Evolutionary conservation across 306 rosid genomes (phyloP), one percentile per base, ranked within the genome.

Genomic region (Casuarina equisetifolia): DNA sequence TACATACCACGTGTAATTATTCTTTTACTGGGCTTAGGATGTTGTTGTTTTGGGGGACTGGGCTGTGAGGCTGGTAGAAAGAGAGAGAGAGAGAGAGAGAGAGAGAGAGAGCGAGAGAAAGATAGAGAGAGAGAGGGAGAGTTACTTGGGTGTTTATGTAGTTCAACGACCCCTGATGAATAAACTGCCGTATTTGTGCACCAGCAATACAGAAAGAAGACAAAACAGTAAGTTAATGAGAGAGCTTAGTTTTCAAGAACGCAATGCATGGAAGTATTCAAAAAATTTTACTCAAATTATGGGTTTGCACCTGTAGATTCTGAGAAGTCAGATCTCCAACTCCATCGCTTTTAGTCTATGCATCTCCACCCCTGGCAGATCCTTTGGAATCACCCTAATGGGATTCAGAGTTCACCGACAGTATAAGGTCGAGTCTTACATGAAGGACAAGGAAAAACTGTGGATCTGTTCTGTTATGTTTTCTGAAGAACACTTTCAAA

Each of bases 311-410:
- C 98, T 93, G 97, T 57, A 88, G 69, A 84, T 86, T 93, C 81
- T 89, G 96, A 52, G 77, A 89, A 72, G 86, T 79, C 81, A 82
- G 73, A 61, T 83, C 79, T 57, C 85, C 88, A 69, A 85, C 89
- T 45, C 83, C 84, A 72, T 88, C 94, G 76, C 91, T 84, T 83
- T 89, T 91, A 58, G 67, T 82, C 82, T 97, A 88, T 40, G 90
- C 89, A 76, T 91, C 97, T 72, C 94, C 90, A 76, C 89, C 85
- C 85, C 98, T 91, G 17, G 86, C 86, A 83, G 96, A 76, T 57
- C 97, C 98, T 85, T 91, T 93, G 53, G 92, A 86, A 80, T 93
- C 98, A 75, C 97, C 97, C 98, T 93, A 84, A 36, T 70, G 78
- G 67, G 82, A 82, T 81, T 83, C 67, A 80, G 51, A 75, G 81